Conservation (phyloP, 2,329 filamentous ascomycete genomes). For the Apiospora koreana region DNA sequence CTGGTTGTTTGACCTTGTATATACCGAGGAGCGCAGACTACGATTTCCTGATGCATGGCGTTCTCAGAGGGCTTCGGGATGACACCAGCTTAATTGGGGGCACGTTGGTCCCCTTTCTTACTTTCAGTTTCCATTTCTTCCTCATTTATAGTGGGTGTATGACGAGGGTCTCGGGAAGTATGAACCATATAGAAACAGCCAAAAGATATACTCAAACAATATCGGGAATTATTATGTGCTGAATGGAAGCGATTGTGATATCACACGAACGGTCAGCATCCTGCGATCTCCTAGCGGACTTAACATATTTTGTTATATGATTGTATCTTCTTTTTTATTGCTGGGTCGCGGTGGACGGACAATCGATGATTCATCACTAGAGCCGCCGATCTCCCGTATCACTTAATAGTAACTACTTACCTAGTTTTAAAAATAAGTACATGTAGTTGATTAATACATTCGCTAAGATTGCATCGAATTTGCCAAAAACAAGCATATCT, state of each 20-base stretch:
- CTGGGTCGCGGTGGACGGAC: not conserved
- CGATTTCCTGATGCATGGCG: slow-evolving; percentile 1
- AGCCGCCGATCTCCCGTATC: not conserved
- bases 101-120: not conserved
- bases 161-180: not conserved
- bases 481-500: not conserved
- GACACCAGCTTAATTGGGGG: not conserved
- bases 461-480: too few relatives aligned
- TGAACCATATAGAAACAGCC: slow-evolving; percentile 4
- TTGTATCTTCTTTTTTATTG: not conserved
- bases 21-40: not conserved
- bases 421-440: not conserved
- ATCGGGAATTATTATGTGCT: too few relatives aligned
- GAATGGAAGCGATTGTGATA: not conserved
- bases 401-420: not conserved
- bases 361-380: not conserved
- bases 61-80: not conserved
- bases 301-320: not conserved
- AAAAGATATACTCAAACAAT: slow-evolving; percentile 4
- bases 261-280: not conserved
- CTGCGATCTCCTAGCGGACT: too few relatives aligned
- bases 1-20: slow-evolving; percentile 5
- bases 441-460: not conserved
- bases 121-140: not conserved
- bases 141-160: not conserved